Base-by-base conservation (phyloP, 1,284 basidiomycete species). In the Pisolithus thermaeus region DNA sequence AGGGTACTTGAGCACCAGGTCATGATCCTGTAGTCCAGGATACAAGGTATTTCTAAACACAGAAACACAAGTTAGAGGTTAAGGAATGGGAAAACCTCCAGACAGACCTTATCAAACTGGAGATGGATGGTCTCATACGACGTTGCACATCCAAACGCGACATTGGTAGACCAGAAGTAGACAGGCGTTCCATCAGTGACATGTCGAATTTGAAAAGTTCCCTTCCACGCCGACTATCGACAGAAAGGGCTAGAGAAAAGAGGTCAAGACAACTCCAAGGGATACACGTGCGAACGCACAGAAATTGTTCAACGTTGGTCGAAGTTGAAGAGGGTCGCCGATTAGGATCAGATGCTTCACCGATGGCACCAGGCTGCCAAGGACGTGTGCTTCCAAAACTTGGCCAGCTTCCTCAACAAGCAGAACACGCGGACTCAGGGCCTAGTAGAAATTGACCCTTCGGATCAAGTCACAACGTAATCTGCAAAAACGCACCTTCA, bases 391-490 rank as follows among this genome's bases (percentile, higher is more conserved):
- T 65, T 90, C 87, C 14, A 89, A 72, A 0, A 90, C 84, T 68
- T 90, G 87, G 0, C 87, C 87, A 0, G 87, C 87, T 62, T 90
- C 87, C 63, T 85, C 82, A 1, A 85, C 76, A 32, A 85, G 65
- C 52, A 85, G 60, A 5, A 84, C 76, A 38, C 73, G 74, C 0
- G 82, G 81, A 7, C 66, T 64, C 7, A 83, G 57, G 1, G 76
- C 73, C 80, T 86, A 52, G 2, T 35, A 46, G 7, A 20, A 20
- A 22, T 41, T 23, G 2, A 41, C 9, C 23, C 20, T 22, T 41
- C 18, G 5, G 39, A 22, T 22, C n/a, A 20, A 11, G 20, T 22
- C 20, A 35, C 32, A 14, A 22, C 9, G 20, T 12, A 8, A 25
- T 12, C 7, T 41, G 3, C 7, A 35, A 39, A 14, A 2, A 54